Percentiles rank a stretch among this genome's conserved stretches.
Conservation (phyloP, 2,329 filamentous ascomycete species). For the Trichoderma sp. region DNA sequence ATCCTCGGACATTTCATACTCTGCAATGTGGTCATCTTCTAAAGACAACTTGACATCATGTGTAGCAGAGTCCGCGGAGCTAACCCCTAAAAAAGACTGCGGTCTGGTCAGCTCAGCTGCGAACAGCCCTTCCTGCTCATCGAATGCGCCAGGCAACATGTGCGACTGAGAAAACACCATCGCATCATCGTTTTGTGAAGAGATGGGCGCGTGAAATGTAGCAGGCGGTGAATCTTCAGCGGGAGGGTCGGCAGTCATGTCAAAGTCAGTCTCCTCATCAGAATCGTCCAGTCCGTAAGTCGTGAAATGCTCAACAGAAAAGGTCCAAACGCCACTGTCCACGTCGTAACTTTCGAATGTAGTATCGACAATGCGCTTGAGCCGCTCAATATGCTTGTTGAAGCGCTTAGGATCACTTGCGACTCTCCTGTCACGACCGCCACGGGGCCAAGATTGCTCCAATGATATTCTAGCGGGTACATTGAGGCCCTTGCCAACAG, state of each 20-base stretch:
- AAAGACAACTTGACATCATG: constrained; percentile 60
- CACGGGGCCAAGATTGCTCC: constrained; percentile 88
- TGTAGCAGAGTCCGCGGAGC: constrained; percentile 80
- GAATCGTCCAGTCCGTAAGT: constrained; percentile 87
- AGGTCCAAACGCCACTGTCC: constrained; percentile 83
- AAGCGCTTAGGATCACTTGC: constrained; percentile 62
- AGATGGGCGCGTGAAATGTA: constrained; percentile 29
- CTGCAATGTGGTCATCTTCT: constrained; percentile 70
- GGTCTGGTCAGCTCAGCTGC: constrained; percentile 57
- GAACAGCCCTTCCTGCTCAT: constrained; percentile 57
- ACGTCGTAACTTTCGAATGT: constrained; percentile 79
- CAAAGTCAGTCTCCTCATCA: constrained; percentile 69
- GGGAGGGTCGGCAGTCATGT: constrained; percentile 36
- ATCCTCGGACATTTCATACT: constrained; percentile 73
- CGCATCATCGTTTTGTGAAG: constrained; percentile 50
- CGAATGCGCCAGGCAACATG: constrained; percentile 78
- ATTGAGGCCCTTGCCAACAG: constrained; percentile 84
- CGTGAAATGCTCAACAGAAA: constrained; percentile 94
- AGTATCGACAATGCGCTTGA: constrained; percentile 78
- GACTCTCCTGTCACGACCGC: constrained; percentile 57
- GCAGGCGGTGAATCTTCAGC: constrained; percentile 25
- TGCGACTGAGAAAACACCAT: constrained; percentile 56
- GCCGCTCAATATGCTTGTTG: constrained; percentile 78
- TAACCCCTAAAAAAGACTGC: constrained; percentile 90
- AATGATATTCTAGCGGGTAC: constrained; percentile 86